A percentile compares a stretch with the other conserved stretches of the same genome.
phyloP scores from a whole-genome alignment of 2,329 filamentous ascomycete genomes.

The Nothophaeocryptopus gaeumannii region DNA sequence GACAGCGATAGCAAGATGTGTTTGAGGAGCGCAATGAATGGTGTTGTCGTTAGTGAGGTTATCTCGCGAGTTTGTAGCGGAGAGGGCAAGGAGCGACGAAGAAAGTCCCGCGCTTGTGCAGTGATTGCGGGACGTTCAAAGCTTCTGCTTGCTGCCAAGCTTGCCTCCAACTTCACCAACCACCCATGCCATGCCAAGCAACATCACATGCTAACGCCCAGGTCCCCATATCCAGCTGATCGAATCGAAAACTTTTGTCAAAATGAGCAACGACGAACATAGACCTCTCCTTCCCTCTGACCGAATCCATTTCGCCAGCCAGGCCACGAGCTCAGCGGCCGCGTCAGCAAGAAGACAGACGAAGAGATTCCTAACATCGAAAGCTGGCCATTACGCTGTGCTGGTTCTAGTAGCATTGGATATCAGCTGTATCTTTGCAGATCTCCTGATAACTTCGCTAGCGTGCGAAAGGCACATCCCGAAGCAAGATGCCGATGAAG shows the following conservation, averaged over 20 bases:
- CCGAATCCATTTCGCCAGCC: conserved; percentile 4
- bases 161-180: too few species aligned
- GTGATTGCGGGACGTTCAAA: background rate
- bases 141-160: too few species aligned
- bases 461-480: conserved; percentile 44
- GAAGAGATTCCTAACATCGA: conserved; percentile 44
- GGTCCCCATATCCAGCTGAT: too few species aligned
- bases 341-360: conserved; percentile 23
- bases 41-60: too few species aligned
- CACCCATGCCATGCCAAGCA: background rate
- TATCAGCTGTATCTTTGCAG: conserved; percentile 52
- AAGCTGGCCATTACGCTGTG: conserved; percentile 50
- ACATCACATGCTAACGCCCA: conserved; percentile 1
- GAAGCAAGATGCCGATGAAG: conserved; percentile 29
- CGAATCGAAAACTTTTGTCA: too few species aligned
- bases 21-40: too few species aligned
- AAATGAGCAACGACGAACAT: background rate
- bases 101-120: too few species aligned
- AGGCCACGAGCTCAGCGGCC: background rate
- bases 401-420: conserved; percentile 51
- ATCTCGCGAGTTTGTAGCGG: too few species aligned
- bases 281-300: conserved; percentile 17
- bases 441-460: conserved; percentile 51
- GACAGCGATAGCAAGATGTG: too few species aligned
- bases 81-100: too few species aligned